Percentiles rank a stretch among this genome's conserved stretches.
Evolutionary conservation across 495 filamentous ascomycete genomes (phyloP).

Genomic region (Neurospora sp.): DNA sequence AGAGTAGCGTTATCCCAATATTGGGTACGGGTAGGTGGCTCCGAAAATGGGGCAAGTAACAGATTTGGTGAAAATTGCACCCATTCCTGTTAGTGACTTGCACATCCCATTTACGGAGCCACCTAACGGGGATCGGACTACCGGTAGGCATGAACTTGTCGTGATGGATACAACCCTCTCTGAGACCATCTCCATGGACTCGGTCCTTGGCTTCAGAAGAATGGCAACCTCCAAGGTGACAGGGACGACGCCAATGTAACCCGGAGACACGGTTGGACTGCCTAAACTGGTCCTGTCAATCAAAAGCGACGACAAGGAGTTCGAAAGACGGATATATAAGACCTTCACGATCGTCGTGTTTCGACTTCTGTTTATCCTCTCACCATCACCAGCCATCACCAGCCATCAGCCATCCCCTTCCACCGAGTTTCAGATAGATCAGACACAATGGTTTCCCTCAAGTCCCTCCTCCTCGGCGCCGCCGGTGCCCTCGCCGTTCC

Average conservation of each 20-base stretch:
- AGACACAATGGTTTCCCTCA: conserved; percentile 13
- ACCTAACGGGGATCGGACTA: not conserved
- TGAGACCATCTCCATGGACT: not conserved
- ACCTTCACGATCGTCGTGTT: not conserved
- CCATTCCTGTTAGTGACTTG: too few relatives aligned
- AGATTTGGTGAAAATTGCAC: too few relatives aligned
- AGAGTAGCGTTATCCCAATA: not conserved
- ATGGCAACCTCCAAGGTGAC: not conserved
- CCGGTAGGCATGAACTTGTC: not conserved
- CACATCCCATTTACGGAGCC: too few relatives aligned
- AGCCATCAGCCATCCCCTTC: not conserved
- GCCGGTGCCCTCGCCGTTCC: conserved; percentile 5
- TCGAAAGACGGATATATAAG: not conserved
- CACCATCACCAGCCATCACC: not conserved
- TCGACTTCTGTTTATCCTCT: not conserved
- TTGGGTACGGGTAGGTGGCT: not conserved
- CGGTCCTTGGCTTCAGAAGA: not conserved
- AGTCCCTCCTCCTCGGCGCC: conserved; percentile 7
- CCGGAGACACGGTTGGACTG: not conserved
- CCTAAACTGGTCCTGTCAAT: not conserved
- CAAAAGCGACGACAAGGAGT: not conserved
- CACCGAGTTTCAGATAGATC: not conserved
- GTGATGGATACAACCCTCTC: not conserved
- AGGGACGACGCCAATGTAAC: not conserved
- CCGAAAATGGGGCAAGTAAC: too few relatives aligned